Conservation (phyloP, 345 rosid genomes). For the Bretschneidera sinensis region DNA sequence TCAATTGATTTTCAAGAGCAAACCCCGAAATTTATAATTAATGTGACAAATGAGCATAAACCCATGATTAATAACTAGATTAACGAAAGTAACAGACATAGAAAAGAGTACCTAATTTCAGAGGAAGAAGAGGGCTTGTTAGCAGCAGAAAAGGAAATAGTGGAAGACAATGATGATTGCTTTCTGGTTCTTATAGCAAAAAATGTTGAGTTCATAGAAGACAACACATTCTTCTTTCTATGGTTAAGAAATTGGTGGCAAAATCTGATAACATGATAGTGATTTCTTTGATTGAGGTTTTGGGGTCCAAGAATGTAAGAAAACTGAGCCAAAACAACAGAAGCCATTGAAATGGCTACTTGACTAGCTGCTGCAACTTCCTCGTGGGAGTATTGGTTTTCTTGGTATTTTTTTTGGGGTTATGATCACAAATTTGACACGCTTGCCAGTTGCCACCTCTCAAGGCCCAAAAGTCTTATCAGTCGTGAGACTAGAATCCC, state of each 20-base stretch:
- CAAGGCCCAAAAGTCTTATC: neutral
- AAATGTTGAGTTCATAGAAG: slow-evolving; percentile 9
- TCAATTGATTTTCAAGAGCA: no score
- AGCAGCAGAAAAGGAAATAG: slow-evolving; percentile 44
- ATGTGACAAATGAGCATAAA: no score
- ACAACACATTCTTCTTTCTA: slow-evolving; percentile 9
- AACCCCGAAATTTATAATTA: no score
- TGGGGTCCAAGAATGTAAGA: slow-evolving; percentile 21
- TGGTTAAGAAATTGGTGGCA: slow-evolving; percentile 8
- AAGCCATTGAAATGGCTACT: slow-evolving; percentile 34
- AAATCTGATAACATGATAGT: slow-evolving; percentile 16
- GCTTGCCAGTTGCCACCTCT: slow-evolving; percentile 17
- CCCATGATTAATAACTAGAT: no score
- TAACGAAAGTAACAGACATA: no score
- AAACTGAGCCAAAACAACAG: slow-evolving; percentile 31
- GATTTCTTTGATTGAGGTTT: slow-evolving; percentile 7
- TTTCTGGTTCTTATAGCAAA: slow-evolving; percentile 9
- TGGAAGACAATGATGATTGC: slow-evolving; percentile 14
- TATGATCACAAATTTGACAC: slow-evolving; percentile 44
- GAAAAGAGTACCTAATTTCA: slow-evolving; percentile 50
- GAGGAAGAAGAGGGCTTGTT: slow-evolving; percentile 50
- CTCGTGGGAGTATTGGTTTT: no score
- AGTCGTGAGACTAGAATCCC: no score
- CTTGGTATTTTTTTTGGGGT: no score
- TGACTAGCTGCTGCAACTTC: slow-evolving; percentile 4